Evolutionary conservation across 2,329 filamentous ascomycete species (phyloP).

Genomic region (Penicillium thymicola): DNA sequence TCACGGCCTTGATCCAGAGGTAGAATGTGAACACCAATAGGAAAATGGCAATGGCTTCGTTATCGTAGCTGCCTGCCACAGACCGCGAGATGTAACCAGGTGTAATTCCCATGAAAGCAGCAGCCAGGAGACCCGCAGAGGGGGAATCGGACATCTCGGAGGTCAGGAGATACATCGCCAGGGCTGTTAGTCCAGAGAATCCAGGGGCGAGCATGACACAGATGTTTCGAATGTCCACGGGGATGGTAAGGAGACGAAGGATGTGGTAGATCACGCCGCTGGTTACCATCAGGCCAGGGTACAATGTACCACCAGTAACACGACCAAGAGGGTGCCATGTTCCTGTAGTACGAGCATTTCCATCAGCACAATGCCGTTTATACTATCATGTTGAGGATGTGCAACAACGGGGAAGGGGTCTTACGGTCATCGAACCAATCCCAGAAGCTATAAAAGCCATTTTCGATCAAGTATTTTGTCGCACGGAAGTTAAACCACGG

Average conservation of each 20-base stretch:
- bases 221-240: constrained; percentile 97
- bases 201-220: constrained; percentile 93
- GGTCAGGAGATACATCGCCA: constrained; percentile 90
- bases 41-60: constrained; percentile 99
- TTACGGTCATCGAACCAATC: constrained; percentile 98
- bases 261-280: constrained; percentile 95
- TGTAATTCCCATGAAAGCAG: constrained; percentile 93
- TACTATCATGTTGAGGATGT: constrained; percentile 1
- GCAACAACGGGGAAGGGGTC: constrained; percentile 26
- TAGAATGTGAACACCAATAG: constrained; percentile 97
- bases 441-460: constrained; percentile 99
- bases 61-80: constrained; percentile 97
- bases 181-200: constrained; percentile 90
- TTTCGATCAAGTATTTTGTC: constrained; percentile 92
- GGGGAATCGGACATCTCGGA: constrained; percentile 96
- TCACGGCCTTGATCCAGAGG: constrained; percentile 98
- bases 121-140: constrained; percentile 90
- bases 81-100: constrained; percentile 98
- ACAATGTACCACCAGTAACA: constrained; percentile 97
- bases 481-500: constrained; percentile 99
- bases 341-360: constrained; percentile 44
- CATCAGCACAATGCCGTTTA: constrained; percentile 17
- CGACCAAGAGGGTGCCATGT: constrained; percentile 99
- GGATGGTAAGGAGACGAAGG: constrained; percentile 81
- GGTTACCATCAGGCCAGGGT: constrained; percentile 98